These are phyloP conservation scores for Rutstroemia sp. DNA, from an alignment of 2,329 filamentous ascomycete species.

Conservation along the genomic window DNA sequence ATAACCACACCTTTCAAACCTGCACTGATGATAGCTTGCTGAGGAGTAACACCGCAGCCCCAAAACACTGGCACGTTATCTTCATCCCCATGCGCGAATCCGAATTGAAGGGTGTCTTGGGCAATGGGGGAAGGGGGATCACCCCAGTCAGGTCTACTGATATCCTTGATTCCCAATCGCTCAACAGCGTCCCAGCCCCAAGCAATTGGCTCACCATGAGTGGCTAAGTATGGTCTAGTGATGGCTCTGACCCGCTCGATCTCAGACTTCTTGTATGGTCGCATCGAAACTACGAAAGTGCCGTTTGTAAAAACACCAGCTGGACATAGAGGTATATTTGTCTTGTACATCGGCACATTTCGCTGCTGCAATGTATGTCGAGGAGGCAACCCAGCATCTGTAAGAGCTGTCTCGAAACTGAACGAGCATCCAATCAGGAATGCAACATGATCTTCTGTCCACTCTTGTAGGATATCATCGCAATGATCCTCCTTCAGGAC, in stretches of 20 bases:
- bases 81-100: conserved; percentile 12
- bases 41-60: conserved; percentile 61
- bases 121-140: conserved; percentile 37
- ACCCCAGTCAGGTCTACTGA: conserved; percentile 49
- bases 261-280: conserved; percentile 44
- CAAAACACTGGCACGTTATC: conserved; percentile 49
- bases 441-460: conserved; percentile 51
- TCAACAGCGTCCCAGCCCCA: conserved; percentile 55
- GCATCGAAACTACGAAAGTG: conserved; percentile 57
- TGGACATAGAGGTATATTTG: conserved; percentile 46
- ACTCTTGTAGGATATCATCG: conserved; percentile 41
- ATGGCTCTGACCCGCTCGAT: conserved; percentile 46
- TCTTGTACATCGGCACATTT: conserved; percentile 56
- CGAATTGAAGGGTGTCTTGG: conserved; percentile 23
- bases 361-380: conserved; percentile 38
- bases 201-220: conserved; percentile 57
- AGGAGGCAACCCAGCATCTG: conserved; percentile 41
- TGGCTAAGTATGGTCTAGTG: conserved; percentile 46
- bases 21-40: conserved; percentile 54
- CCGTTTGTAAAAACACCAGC: conserved; percentile 49
- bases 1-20: conserved; percentile 47
- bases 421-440: conserved; percentile 59
- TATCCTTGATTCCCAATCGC: conserved; percentile 46
- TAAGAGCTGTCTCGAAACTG: conserved; percentile 53
- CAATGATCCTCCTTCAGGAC: conserved; percentile 33